Evolutionary conservation across 164 flowering plant genomes (phyloP).

Genomic region (Magnolia sinica): DNA sequence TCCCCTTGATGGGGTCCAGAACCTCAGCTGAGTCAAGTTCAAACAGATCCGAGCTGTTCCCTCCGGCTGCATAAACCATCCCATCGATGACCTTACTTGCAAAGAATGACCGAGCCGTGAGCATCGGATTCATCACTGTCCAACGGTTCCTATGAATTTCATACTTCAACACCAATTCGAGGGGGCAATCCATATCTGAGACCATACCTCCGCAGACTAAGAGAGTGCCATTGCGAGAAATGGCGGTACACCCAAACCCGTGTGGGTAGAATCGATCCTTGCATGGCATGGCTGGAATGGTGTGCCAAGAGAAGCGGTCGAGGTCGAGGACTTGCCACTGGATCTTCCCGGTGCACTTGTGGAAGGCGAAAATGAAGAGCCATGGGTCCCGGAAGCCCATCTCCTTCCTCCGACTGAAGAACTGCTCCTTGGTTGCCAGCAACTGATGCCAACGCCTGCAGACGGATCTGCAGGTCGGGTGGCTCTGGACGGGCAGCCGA

Average conservation of each 20-base stretch:
- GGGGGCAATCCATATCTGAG: constrained; percentile 52
- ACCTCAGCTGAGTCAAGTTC: constrained; percentile 61
- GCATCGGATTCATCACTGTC: constrained; percentile 61
- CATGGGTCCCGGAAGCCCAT: constrained; percentile 62
- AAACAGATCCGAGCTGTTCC: constrained; percentile 46
- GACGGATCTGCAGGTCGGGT: constrained; percentile 50
- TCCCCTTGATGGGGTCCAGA: constrained; percentile 39
- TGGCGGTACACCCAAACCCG: constrained; percentile 46
- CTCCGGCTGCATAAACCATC: constrained; percentile 59
- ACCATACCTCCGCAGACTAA: constrained; percentile 58
- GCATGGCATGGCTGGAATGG: constrained; percentile 66
- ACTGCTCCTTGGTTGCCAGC: constrained; percentile 58
- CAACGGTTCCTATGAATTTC: constrained; percentile 57
- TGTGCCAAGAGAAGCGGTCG: constrained; percentile 48
- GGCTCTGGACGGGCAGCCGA: constrained; percentile 65
- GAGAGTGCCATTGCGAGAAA: constrained; percentile 43
- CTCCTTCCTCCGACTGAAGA: constrained; percentile 60
- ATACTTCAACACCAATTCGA: constrained; percentile 51
- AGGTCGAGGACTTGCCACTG: constrained; percentile 66
- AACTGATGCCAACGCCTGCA: constrained; percentile 72
- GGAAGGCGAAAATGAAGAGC: constrained; percentile 55
- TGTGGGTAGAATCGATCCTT: constrained; percentile 49
- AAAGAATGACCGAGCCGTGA: constrained; percentile 54
- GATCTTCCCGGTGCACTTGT: constrained; percentile 47
- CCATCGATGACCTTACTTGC: constrained; percentile 61